These are phyloP conservation scores for Aristolochia fimbriata DNA, from an alignment of 164 flowering plant genomes.

Conservation along the genomic window DNA sequence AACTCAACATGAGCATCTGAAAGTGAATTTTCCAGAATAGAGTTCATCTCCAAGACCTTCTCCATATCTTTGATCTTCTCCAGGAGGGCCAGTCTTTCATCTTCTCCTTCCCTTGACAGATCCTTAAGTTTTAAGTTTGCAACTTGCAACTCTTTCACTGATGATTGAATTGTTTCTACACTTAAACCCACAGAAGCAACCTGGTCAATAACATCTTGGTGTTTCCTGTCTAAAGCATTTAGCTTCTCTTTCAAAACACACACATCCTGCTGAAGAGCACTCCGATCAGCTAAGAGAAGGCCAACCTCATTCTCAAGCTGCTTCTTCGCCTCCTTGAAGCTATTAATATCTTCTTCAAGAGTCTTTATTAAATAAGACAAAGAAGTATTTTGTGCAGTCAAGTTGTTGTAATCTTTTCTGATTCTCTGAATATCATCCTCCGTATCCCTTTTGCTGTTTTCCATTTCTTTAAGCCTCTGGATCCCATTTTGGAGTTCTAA, in stretches of 20 bases:
- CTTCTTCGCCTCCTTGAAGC: conserved; percentile 51
- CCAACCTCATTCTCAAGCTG: conserved; percentile 65
- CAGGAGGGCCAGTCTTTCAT: conserved; percentile 39
- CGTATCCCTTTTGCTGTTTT: conserved; percentile 33
- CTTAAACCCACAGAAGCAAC: conserved; percentile 53
- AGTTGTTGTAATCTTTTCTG: conserved; percentile 42
- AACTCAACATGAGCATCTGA: conserved; percentile 39
- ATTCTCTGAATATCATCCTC: conserved; percentile 42
- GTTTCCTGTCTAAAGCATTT: conserved; percentile 31
- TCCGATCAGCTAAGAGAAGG: conserved; percentile 34
- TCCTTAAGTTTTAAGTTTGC: conserved; percentile 62
- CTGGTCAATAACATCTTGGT: conserved; percentile 44
- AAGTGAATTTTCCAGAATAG: conserved; percentile 35
- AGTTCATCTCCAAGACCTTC: conserved; percentile 38
- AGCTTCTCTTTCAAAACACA: conserved; percentile 54
- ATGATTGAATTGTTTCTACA: conserved; percentile 36
- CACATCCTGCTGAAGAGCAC: conserved; percentile 54
- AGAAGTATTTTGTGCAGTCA: conserved; percentile 43
- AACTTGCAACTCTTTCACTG: conserved; percentile 55
- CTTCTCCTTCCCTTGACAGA: conserved; percentile 27
- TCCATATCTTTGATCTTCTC: conserved; percentile 45
- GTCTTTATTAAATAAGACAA: conserved; percentile 32
- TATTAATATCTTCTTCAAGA: conserved; percentile 39
- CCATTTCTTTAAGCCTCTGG: conserved; percentile 60
- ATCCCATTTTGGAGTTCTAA: conserved; percentile 50